Evolutionary conservation across 2,329 filamentous ascomycete species (phyloP).

Genomic region (Epicoccum sorghinum): DNA sequence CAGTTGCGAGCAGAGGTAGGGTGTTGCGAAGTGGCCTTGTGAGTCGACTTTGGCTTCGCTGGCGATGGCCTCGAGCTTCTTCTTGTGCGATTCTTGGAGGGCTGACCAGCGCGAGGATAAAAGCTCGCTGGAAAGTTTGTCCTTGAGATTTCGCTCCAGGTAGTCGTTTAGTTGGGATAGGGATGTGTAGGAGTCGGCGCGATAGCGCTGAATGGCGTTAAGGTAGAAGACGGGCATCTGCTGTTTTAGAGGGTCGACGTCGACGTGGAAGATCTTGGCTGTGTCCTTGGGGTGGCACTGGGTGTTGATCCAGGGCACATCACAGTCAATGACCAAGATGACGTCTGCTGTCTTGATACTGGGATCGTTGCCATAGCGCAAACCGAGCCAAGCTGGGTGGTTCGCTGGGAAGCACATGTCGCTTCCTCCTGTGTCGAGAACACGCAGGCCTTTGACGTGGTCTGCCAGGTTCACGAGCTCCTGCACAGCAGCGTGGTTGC

Average conservation of each 20-base stretch:
- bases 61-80: constrained; percentile 66
- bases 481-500: constrained; percentile 67
- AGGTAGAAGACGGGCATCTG: constrained; percentile 66
- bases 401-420: constrained; percentile 75
- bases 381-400: constrained; percentile 64
- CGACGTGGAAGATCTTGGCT: constrained; percentile 68
- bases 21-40: constrained; percentile 67
- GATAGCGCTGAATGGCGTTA: constrained; percentile 58
- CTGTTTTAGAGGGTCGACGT: constrained; percentile 70
- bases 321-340: constrained; percentile 85
- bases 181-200: constrained; percentile 59
- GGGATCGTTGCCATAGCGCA: constrained; percentile 76
- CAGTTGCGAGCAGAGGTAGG: constrained; percentile 62
- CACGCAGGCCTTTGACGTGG: constrained; percentile 69
- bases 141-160: constrained; percentile 54
- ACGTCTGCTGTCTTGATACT: constrained; percentile 78
- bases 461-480: constrained; percentile 72
- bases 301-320: constrained; percentile 93
- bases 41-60: constrained; percentile 62
- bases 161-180: constrained; percentile 72
- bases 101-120: constrained; percentile 58
- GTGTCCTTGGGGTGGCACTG: constrained; percentile 64
- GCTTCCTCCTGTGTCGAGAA: constrained; percentile 77
- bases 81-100: constrained; percentile 64
- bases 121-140: constrained; percentile 49